Conservation (phyloP, 164 flowering plant species). For the Berberis vulgaris region DNA sequence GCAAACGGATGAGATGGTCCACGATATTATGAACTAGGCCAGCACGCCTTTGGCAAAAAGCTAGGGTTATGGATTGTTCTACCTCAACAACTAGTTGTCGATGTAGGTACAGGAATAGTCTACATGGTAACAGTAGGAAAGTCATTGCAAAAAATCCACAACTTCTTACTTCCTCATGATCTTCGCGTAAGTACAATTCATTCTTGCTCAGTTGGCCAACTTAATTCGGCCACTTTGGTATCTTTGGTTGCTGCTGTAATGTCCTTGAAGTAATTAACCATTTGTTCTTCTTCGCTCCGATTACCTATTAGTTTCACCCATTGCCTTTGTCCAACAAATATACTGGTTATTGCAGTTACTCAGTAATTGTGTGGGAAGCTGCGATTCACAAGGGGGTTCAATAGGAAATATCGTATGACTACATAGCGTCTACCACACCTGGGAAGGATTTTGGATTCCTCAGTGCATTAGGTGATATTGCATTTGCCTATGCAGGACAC, state of each 20-base stretch:
- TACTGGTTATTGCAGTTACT: slow-evolving; percentile 27
- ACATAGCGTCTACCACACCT: slow-evolving; percentile 17
- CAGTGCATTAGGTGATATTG: slow-evolving; percentile 50
- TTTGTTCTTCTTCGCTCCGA: not conserved
- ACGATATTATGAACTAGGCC: not conserved
- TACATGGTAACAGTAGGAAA: not conserved
- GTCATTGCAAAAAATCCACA: not conserved
- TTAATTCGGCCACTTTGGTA: not conserved
- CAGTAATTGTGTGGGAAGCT: slow-evolving; percentile 50
- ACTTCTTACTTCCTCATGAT: not conserved
- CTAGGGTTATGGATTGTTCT: not conserved
- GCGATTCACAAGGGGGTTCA: slow-evolving; percentile 33
- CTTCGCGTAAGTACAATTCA: not conserved
- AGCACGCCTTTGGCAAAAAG: not conserved
- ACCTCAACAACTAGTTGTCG: not conserved
- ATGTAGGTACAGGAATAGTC: not conserved
- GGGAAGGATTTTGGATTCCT: slow-evolving; percentile 35
- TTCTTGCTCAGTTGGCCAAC: not conserved
- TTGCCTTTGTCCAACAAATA: too few relatives aligned
- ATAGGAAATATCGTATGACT: slow-evolving; percentile 27
- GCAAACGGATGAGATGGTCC: not conserved
- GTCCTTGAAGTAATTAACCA: not conserved
- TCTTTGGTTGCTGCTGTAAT: not conserved
- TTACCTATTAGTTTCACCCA: too few relatives aligned
- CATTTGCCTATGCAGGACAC: slow-evolving; percentile 68